These are phyloP conservation scores for Aquilaria malaccensis DNA, from an alignment of 345 rosid genomes.

Conservation along the genomic window DNA sequence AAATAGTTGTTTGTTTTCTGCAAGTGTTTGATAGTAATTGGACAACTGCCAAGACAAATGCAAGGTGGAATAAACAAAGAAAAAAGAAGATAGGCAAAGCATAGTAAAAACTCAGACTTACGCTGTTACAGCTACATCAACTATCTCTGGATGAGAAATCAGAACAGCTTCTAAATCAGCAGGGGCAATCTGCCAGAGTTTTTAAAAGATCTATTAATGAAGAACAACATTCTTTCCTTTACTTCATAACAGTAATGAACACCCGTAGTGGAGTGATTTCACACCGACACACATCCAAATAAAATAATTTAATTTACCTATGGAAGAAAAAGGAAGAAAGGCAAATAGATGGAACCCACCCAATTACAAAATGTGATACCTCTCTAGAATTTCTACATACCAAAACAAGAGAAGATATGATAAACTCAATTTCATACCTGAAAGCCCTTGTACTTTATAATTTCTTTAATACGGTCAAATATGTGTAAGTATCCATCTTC, in stretches of 20 bases:
- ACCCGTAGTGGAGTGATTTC: no score
- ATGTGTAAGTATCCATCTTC: slow-evolving; percentile 64
- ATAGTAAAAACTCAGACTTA: slow-evolving; percentile 19
- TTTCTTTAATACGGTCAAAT: slow-evolving; percentile 73
- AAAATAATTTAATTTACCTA: background rate
- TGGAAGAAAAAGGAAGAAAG: background rate
- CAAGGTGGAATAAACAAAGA: background rate
- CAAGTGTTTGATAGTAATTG: no score
- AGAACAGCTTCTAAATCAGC: slow-evolving; percentile 79
- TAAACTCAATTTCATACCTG: slow-evolving; percentile 41
- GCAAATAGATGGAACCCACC: background rate
- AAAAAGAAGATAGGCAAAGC: background rate
- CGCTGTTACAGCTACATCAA: slow-evolving; percentile 74
- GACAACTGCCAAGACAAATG: no score
- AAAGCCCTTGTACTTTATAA: slow-evolving; percentile 81
- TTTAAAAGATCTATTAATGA: no score
- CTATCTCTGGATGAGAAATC: slow-evolving; percentile 61
- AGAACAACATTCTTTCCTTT: no score
- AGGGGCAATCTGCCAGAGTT: slow-evolving; percentile 61
- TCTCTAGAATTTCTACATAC: no score
- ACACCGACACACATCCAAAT: background rate
- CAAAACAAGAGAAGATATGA: background rate
- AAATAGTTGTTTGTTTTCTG: background rate
- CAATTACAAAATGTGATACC: no score
- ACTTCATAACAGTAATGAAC: no score